Evolutionary conservation across 1,284 basidiomycete genomes (phyloP).

Genomic region (Trichosporon inkin): DNA sequence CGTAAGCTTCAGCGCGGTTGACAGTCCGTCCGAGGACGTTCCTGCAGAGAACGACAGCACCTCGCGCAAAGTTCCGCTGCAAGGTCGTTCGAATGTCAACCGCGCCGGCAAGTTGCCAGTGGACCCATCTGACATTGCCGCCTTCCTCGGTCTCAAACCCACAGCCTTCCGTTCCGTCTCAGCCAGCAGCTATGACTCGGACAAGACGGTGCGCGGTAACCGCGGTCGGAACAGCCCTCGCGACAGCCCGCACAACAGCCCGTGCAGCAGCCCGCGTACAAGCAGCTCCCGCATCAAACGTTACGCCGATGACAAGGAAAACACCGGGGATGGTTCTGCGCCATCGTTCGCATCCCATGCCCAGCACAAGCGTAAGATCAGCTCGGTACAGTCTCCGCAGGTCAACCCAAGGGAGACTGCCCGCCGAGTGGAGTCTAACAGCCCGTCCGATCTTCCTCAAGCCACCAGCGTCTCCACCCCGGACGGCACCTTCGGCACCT

Average conservation of each 20-base stretch:
- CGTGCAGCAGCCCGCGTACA: not conserved
- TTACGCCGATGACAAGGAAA: not conserved
- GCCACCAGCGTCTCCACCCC: not conserved
- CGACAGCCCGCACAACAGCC: not conserved
- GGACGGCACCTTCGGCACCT: not conserved
- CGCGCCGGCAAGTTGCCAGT: not conserved
- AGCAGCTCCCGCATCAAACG: not conserved
- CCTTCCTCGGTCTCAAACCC: not conserved
- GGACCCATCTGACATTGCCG: not conserved
- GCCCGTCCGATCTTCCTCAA: not conserved
- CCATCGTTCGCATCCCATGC: not conserved
- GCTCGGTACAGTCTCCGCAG: not conserved
- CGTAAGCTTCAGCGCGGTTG: not conserved
- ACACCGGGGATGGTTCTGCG: not conserved
- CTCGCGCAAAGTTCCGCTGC: not conserved
- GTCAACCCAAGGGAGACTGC: not conserved
- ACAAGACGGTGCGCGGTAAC: not conserved
- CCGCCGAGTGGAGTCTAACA: not conserved
- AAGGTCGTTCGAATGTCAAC: not conserved
- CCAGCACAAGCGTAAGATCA: not conserved
- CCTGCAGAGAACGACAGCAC: not conserved
- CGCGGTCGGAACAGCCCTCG: not conserved
- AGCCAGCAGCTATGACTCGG: not conserved
- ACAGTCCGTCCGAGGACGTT: not conserved
- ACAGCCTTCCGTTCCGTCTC: not conserved